Evolutionary conservation across 768 basidiomycete species (phyloP), one percentile per base, ranked within the genome.

Genomic region (Termitomyces sp.): DNA sequence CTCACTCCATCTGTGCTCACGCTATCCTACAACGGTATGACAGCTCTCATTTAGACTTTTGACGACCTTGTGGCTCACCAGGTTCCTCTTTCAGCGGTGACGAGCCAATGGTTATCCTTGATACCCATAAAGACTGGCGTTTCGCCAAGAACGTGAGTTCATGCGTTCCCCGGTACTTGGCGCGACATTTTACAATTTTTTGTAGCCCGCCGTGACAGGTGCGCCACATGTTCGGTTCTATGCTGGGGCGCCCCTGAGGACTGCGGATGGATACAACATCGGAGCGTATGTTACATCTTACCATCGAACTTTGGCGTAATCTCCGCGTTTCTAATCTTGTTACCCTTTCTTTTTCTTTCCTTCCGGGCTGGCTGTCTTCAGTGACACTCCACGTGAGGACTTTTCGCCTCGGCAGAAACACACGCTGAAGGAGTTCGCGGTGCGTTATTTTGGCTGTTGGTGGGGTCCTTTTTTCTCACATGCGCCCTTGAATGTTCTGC

Each of bases 341-440:
- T 39, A 43, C n/a, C 20, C 12, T 54, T 1, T 16, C 12, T 53
- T 24, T 49, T 26, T 32, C 27, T 37, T 49, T 20, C 10, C 51
- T 48, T 54, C 32, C 63, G 91, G 90, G 50, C 74, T 98, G 55
- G 88, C 91, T 37, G 81, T 98, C 33, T 84, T 95, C 60, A 93
- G 95, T 62, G 91, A 93, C 65, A 76, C 83, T 40, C 92, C 94
- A 2, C 80, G 90, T 47, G 78, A 83, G 20, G 94, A 95, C 58
- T 97, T 95, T 67, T 86, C 88, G 9, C 93, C 95, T 9, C 79
- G 95, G 45, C 92, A 95, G 65, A 77, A 94, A 47, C 91, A 96
- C 75, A 93, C 93, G 2, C 77, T 98, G 61, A 96, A 96, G 69
- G 95, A 97, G 71, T 97, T 97, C 67, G 95, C 95, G 56, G 78